Conservation (phyloP, 2,329 filamentous ascomycete species). For the Talaromyces sp. region DNA sequence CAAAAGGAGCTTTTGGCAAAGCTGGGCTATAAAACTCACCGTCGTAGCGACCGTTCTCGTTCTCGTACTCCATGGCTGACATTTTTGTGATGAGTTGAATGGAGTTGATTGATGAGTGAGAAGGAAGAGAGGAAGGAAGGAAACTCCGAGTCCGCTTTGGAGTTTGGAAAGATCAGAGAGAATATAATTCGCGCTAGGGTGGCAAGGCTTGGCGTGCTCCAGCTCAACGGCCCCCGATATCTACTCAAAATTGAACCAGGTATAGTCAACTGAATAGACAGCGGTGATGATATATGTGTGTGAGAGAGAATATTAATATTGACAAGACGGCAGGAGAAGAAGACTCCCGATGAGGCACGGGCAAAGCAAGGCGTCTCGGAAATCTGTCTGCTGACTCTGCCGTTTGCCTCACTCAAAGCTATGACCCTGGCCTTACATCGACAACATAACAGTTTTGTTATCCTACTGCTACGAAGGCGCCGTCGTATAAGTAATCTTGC, state of each 20-base stretch:
- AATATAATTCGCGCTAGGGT: conserved; percentile 12
- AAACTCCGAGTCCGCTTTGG: neutral
- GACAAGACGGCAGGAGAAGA: neutral
- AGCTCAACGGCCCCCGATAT: neutral
- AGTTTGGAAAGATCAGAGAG: neutral
- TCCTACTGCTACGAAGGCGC: neutral
- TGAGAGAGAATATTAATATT: neutral
- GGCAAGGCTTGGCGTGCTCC: conserved; percentile 15
- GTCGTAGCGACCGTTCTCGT: conserved; percentile 63
- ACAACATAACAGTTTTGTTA: neutral
- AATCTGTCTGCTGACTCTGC: neutral
- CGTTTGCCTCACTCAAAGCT: neutral
- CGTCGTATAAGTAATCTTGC: neutral
- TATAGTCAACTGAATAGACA: neutral
- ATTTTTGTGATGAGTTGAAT: conserved; percentile 28
- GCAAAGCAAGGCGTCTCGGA: neutral
- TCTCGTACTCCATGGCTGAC: conserved; percentile 62
- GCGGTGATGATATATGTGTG: neutral
- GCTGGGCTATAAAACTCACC: conserved; percentile 47
- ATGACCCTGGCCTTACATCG: neutral
- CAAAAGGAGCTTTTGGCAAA: neutral
- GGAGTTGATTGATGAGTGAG: conserved; percentile 11
- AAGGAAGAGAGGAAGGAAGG: neutral
- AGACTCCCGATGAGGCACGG: neutral
- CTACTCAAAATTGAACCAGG: neutral